These are phyloP conservation scores for Globisporangium perplexum DNA, from an alignment of 352 stramenopile species.

Conservation along the genomic window DNA sequence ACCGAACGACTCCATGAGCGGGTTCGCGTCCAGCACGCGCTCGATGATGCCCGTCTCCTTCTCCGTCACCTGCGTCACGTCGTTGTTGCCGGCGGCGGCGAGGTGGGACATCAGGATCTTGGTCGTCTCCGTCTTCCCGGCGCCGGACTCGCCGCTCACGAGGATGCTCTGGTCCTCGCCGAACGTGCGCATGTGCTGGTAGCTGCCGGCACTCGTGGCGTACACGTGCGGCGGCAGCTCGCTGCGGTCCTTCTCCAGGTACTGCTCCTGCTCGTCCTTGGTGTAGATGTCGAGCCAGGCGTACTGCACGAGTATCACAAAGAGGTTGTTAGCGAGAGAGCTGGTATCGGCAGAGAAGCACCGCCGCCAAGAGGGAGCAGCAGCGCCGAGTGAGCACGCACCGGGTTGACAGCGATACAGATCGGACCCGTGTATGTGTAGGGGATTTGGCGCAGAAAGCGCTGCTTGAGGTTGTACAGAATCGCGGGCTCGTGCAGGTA, in stretches of 20 bases:
- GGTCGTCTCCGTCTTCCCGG: slow-evolving; percentile 92
- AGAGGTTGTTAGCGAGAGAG: no score
- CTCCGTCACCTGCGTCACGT: slow-evolving; percentile 5
- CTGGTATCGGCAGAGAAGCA: neutral
- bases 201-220: slow-evolving; percentile 66
- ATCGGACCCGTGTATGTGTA: slow-evolving; percentile 97
- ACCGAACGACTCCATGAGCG: slow-evolving; percentile 77
- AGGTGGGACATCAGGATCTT: slow-evolving; percentile 96
- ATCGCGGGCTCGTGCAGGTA: slow-evolving; percentile 91
- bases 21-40: slow-evolving; percentile 78
- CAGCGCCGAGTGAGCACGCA: slow-evolving; percentile 61
- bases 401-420: slow-evolving; percentile 96
- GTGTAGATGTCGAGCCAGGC: slow-evolving; percentile 90
- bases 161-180: slow-evolving; percentile 84
- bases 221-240: slow-evolving; percentile 82
- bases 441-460: slow-evolving; percentile 85
- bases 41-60: slow-evolving; percentile 78
- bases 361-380: no score
- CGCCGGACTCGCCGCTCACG: slow-evolving; percentile 84
- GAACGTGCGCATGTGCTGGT: slow-evolving; percentile 82
- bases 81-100: slow-evolving; percentile 44
- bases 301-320: slow-evolving; percentile 48
- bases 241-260: slow-evolving; percentile 60
- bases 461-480: slow-evolving; percentile 88
- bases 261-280: slow-evolving; percentile 70